Evolutionary conservation across 2,329 filamentous ascomycete species (phyloP), one percentile per base, ranked within the genome.

Genomic region (Penicillium hordei): DNA sequence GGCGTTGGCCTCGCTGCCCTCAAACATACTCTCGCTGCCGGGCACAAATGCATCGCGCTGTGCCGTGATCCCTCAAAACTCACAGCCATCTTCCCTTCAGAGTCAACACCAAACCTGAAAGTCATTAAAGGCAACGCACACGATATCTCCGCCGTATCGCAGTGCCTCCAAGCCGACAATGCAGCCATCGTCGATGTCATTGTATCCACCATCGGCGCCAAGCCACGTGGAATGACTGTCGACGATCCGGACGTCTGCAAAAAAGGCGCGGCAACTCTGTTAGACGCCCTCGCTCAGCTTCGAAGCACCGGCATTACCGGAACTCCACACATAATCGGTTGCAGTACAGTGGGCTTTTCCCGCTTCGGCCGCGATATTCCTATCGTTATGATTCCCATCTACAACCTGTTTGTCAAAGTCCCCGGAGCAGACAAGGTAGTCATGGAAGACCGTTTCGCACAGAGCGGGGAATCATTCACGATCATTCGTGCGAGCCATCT

Each of bases 31-130:
- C 73, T 84, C 42, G 69, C 74, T 29, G 76, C 76, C 3, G 78
- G 78, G 45, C 74, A 80, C 66, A 70, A 71, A 55, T 79, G 76
- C 60, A 74, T 73, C 45, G 81, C 81, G 2, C 60, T 85, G 9
- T 81, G 74, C 25, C 79, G 82, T 19, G 80, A 73, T 1, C 81
- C 82, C 1, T 64, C 73, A 5, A 84, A 83, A 65, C 78, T 85
- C 46, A 71, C 66, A 45, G 63, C 67, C 9, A 67, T 78, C n/a
- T 75, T 84, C 33, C 66, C 12, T 64, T 65, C 48, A 56, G 80
- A 56, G 53, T 72, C 60, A 58, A 62, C 33, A 8, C 59, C 62
- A 13, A 68, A 80, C 54, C 77, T 84, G 34, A 79, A 74, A 57
- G 78, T 83, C 55, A 70, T 81, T 57, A 39, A 76, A 61, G 82